These are phyloP conservation scores for Plasmodium cynomolgi DNA, from an alignment of 169 alveolate species.

Conservation along the genomic window DNA sequence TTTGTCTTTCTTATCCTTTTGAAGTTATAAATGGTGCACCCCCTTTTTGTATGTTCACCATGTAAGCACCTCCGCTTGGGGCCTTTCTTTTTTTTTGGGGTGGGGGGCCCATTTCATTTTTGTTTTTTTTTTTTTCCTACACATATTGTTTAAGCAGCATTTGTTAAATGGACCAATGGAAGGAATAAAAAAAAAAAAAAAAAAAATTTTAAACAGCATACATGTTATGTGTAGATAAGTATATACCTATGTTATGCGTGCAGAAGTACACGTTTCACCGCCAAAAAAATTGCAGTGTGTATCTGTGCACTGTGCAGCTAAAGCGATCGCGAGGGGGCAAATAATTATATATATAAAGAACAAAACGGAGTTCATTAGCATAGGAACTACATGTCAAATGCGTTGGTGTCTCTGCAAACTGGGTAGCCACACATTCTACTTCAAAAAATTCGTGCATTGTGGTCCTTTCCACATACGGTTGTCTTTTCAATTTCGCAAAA, in stretches of 20 bases:
- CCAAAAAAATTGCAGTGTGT: background rate
- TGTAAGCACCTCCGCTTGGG: background rate
- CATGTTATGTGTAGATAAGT: background rate
- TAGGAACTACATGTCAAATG: background rate
- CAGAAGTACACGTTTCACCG: background rate
- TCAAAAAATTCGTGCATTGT: background rate
- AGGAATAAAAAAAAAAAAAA: background rate
- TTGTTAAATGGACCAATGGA: background rate
- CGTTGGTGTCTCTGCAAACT: background rate
- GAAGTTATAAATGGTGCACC: background rate
- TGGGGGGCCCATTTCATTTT: background rate
- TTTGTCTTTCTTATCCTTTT: background rate
- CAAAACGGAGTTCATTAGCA: background rate
- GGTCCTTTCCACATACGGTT: background rate
- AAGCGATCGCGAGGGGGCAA: background rate
- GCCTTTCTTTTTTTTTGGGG: background rate
- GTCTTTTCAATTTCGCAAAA: background rate
- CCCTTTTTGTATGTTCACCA: background rate
- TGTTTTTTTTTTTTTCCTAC: too few relatives aligned
- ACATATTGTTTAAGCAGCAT: background rate
- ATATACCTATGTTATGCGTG: background rate
- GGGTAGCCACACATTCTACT: background rate
- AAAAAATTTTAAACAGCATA: background rate
- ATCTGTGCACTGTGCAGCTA: background rate
- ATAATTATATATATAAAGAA: background rate